phyloP scores from a whole-genome alignment of 805 yeast genomes.

The Candida ortonii region DNA sequence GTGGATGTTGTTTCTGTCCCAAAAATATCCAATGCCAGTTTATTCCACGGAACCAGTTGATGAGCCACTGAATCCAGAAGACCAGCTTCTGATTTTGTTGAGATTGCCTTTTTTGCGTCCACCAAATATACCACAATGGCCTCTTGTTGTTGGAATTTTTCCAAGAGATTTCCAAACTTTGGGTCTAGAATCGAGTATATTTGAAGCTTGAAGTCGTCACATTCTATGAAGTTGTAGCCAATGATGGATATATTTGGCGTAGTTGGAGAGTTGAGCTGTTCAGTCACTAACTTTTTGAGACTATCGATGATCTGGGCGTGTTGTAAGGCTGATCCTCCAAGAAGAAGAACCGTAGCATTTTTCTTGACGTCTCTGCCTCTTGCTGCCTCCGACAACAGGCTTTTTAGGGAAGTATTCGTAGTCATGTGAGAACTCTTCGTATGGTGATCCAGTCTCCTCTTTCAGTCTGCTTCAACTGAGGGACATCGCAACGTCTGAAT shows the following conservation, averaged over 20 bases:
- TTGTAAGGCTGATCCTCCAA: constrained; percentile 10
- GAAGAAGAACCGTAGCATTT: constrained; percentile 8
- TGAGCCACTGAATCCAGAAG: too few relatives aligned
- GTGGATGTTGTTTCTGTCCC: too few relatives aligned
- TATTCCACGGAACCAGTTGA: too few relatives aligned
- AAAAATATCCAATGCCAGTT: too few relatives aligned
- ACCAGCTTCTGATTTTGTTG: too few relatives aligned
- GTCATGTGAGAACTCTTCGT: too few relatives aligned
- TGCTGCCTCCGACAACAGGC: too few relatives aligned
- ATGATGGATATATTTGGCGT: constrained; percentile 5
- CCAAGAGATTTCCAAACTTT: constrained; percentile 1
- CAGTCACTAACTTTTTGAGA: background rate
- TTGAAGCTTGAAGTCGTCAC: constrained; percentile 6
- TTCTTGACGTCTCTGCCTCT: too few relatives aligned
- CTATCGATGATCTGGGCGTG: constrained; percentile 7
- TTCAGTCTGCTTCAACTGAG: too few relatives aligned
- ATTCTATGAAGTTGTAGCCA: constrained; percentile 12
- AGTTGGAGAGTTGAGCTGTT: background rate
- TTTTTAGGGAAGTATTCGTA: too few relatives aligned
- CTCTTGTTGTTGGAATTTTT: constrained; percentile 3
- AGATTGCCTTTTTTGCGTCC: constrained; percentile 1
- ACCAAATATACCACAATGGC: constrained; percentile 6
- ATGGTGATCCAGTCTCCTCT: too few relatives aligned
- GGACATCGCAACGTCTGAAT: too few relatives aligned
- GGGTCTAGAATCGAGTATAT: constrained; percentile 12